Percentiles rank a stretch among this genome's conserved stretches.
Conservation (phyloP, 257 asterid genomes). For the Lantana camara region DNA sequence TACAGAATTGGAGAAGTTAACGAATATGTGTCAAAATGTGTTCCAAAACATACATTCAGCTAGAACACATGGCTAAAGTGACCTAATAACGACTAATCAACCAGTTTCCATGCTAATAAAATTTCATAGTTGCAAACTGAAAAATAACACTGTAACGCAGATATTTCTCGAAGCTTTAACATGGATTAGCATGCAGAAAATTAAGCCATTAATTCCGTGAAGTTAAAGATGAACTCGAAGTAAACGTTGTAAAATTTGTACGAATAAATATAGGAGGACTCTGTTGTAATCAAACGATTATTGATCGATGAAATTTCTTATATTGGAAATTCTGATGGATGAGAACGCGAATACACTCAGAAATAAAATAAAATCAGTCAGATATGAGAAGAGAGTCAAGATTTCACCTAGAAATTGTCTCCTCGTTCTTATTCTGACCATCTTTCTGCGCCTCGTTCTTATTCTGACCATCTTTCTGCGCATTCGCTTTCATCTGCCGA, state of each 20-base stretch:
- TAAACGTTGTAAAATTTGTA: no score
- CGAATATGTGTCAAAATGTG: background rate
- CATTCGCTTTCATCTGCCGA: slow-evolving; percentile 83
- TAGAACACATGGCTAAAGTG: background rate
- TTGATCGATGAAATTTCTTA: no score
- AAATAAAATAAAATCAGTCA: background rate
- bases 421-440: slow-evolving; percentile 83
- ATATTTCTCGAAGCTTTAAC: slow-evolving; percentile 12
- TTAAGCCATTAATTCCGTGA: background rate
- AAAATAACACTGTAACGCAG: background rate
- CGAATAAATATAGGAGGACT: slow-evolving; percentile 15
- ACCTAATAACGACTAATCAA: no score
- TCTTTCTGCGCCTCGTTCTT: no score
- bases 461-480: slow-evolving; percentile 83
- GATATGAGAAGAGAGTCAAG: slow-evolving; percentile 17
- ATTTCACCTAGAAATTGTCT: slow-evolving; percentile 82
- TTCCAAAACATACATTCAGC: slow-evolving; percentile 2
- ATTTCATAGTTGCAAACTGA: slow-evolving; percentile 1
- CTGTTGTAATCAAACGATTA: background rate
- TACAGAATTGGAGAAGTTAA: slow-evolving; percentile 2
- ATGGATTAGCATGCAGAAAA: background rate
- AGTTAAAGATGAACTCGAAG: slow-evolving; percentile 4
- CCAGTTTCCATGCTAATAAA: slow-evolving; percentile 1
- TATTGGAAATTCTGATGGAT: slow-evolving; percentile 11
- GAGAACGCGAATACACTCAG: background rate